A percentile compares a stretch with the other conserved stretches of the same genome.
phyloP scores from a whole-genome alignment of 768 basidiomycete genomes.

The Boletus reticulatus region DNA sequence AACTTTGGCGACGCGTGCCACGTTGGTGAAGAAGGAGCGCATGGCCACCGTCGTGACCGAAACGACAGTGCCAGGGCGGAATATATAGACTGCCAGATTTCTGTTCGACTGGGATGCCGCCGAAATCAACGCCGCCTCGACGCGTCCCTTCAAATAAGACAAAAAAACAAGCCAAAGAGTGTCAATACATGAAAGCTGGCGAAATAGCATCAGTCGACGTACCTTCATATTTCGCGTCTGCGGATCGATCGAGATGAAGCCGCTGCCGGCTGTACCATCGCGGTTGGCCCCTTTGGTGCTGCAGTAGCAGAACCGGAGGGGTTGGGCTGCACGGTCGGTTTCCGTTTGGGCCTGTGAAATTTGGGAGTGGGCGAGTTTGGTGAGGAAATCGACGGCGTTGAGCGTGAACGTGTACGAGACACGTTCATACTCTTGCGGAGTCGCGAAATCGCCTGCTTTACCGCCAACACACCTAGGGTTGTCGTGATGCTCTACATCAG shows the following conservation, averaged over 20 bases:
- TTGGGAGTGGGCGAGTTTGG: constrained; percentile 15
- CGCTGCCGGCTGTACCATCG: constrained; percentile 6
- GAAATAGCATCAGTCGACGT: neutral
- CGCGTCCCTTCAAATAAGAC: constrained; percentile 17
- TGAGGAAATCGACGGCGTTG: constrained; percentile 22
- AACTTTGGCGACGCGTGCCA: constrained; percentile 19
- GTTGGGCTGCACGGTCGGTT: neutral
- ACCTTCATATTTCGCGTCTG: constrained; percentile 27
- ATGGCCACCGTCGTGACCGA: neutral
- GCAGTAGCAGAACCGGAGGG: constrained; percentile 28
- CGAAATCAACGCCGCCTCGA: constrained; percentile 17
- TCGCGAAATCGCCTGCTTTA: constrained; percentile 18
- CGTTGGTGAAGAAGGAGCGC: constrained; percentile 23
- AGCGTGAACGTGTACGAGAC: constrained; percentile 25
- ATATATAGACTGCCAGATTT: constrained; percentile 15
- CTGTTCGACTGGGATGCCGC: constrained; percentile 12
- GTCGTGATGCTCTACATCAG: neutral
- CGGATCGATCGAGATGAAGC: constrained; percentile 17
- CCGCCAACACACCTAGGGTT: constrained; percentile 25
- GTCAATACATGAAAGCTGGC: neutral
- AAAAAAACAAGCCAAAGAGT: neutral
- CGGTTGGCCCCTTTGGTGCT: constrained; percentile 25
- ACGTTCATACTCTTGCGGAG: constrained; percentile 25
- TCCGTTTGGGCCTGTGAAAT: neutral
- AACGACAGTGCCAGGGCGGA: constrained; percentile 16